Evolutionary conservation across 768 basidiomycete genomes (phyloP), one percentile per base, ranked within the genome.

Genomic region (Termitomyces sp.): DNA sequence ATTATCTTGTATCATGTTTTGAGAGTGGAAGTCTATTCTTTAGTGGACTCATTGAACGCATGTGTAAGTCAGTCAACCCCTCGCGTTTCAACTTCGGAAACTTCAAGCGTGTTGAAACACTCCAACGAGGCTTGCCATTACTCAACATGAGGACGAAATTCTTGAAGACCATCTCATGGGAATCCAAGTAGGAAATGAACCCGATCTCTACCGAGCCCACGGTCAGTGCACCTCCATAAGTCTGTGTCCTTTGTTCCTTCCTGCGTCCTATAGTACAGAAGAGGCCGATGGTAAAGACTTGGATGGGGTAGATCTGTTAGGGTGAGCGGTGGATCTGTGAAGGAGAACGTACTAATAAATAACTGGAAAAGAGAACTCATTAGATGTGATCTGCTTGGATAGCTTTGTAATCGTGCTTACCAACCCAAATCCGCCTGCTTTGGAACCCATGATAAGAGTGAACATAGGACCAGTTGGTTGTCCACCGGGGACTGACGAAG

Each of bases 111-210:
- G n/a, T n/a, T n/a, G n/a, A n/a, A n/a, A 83, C 22, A 64, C 74
- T 38, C 69, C 84, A 64, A 79, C 80, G 66, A 72, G 79, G 10
- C 71, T 87, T 1, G 72, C 67, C 14, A 84, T 90, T 48, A 85
- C 81, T 9, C 81, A 85, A 63, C 68, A 74, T 51, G 86, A 82
- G 2, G 79, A 90, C 63, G 60, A 69, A 14, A 85, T 91, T 58
- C 74, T 93, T 0, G 92, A 90, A 1, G 72, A 82, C 57, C 73
- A 78, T 60, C 76, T 93, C 13, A 68, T 88, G 38, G 90, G 87
- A 0, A 71, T 89, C 22, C 87, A 91, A 67, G 79, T 82, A 3
- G 89, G 85, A 2, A 91, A 92, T 68, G 88, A 90, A 68, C 81
- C 74, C 4, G 81, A 83, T 68, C 67, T 81, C 45, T 84, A 82